Percentiles rank a stretch among this genome's conserved stretches.
Conservation (phyloP, 176 grass and related monocot species). For the Oryza officinalis region DNA sequence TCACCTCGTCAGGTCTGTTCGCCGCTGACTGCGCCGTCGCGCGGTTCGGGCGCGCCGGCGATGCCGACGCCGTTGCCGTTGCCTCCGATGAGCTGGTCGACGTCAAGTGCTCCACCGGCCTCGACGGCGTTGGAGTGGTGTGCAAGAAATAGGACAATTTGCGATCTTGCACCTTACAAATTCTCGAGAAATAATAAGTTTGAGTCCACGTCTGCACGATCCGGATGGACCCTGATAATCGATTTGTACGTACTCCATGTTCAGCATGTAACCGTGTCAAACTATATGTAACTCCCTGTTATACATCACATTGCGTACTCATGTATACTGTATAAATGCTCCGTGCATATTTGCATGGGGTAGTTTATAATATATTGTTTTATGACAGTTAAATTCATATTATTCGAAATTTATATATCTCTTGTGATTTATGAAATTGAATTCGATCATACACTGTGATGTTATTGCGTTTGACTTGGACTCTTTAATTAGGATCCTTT, state of each 20-base stretch:
- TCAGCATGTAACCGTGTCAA: not conserved
- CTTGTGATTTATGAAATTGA: no score
- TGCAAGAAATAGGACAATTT: constrained; percentile 12
- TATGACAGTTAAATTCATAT: no score
- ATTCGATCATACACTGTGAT: no score
- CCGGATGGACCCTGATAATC: not conserved
- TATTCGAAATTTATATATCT: no score
- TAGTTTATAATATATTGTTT: no score
- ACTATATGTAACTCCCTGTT: not conserved
- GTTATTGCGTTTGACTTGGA: no score
- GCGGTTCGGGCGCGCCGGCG: not conserved
- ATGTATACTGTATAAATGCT: no score
- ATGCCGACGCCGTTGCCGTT: not conserved
- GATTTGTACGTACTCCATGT: not conserved
- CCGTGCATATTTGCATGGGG: no score
- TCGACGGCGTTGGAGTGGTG: constrained; percentile 15
- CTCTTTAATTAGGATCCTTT: no score
- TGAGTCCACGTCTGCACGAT: not conserved
- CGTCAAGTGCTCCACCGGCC: constrained; percentile 30
- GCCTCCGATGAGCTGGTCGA: not conserved
- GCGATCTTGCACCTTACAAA: not conserved
- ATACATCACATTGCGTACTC: not conserved
- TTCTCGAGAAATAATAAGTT: not conserved
- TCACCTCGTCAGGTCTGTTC: constrained; percentile 13
- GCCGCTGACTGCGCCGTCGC: constrained; percentile 21